phyloP scores from a whole-genome alignment of 139 green algal genomes.

The Edaphochlamys debaryana region DNA sequence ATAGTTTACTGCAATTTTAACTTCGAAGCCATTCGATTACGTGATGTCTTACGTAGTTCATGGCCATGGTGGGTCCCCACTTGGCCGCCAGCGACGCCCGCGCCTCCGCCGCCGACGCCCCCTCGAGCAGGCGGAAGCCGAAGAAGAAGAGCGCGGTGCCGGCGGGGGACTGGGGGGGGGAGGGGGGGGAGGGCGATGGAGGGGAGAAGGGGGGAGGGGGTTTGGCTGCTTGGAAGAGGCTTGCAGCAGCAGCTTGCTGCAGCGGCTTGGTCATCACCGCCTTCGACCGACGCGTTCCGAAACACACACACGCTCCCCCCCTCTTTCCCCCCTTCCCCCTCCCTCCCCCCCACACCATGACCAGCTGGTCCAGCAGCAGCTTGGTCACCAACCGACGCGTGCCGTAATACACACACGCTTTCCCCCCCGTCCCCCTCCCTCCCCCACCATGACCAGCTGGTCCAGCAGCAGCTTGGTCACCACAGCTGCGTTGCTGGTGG shows the following conservation, averaged over 20 bases:
- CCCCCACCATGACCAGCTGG: constrained; percentile 60
- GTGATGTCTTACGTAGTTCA: constrained; percentile 74
- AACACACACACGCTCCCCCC: neutral
- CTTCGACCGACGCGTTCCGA: too few relatives aligned
- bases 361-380: too few relatives aligned
- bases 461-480: constrained; percentile 62
- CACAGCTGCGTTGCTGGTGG: constrained; percentile 55
- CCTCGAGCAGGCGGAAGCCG: constrained; percentile 45
- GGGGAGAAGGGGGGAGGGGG: neutral
- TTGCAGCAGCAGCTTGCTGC: too few relatives aligned
- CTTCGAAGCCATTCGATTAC: too few relatives aligned
- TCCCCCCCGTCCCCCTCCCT: too few relatives aligned
- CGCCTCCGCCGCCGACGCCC: neutral
- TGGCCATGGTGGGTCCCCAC: constrained; percentile 53
- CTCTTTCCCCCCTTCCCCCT: too few relatives aligned
- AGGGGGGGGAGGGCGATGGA: constrained; percentile 37
- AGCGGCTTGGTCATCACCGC: too few relatives aligned
- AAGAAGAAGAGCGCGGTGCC: constrained; percentile 66
- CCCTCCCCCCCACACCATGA: too few relatives aligned
- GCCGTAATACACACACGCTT: too few relatives aligned
- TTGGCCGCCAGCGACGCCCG: neutral
- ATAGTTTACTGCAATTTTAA: too few relatives aligned
- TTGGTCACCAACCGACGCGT: too few relatives aligned
- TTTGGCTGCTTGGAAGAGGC: neutral
- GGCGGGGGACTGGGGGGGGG: constrained; percentile 36